Evolutionary conservation across 495 filamentous ascomycete species (phyloP), one percentile per base, ranked within the genome.

Genomic region (Collariella sp.): DNA sequence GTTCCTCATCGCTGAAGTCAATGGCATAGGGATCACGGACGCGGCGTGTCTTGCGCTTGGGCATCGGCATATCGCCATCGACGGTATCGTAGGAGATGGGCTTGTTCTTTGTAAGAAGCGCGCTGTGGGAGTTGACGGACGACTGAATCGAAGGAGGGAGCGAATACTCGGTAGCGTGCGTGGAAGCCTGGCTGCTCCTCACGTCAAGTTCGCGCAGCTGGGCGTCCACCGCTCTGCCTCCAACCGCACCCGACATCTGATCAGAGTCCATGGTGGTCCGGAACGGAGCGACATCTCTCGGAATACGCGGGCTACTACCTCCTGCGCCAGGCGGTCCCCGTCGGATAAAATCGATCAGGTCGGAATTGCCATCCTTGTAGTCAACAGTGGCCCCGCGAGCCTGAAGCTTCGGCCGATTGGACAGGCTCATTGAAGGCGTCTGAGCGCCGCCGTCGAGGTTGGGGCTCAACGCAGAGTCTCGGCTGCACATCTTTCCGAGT

Each of bases 301-400:
- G 85, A 58, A 91, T 90, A 29, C 87, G 81, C 45, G 79, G 87
- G 49, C 75, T 72, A n/a, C n/a, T n/a, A 13, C 67, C 64, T 29
- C 67, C 67, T 10, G 64, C 64, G 48, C 69, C 73, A 0, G 83
- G 81, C 7, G 91, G 84, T 1, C 91, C 87, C 67, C 87, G 83
- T 45, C 90, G 83, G 49, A 98, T 91, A 70, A 97, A 97, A 62
- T 97, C 89, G 47, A 96, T 94, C 36, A 98, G 70, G 55, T 95
- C 93, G 2, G 85, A 84, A 43, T 82, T 95, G 59, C 82, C 79
- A 43, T 83, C 82, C 39, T 76, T 78, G 24, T 72, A 72, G 22
- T 79, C 71, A 19, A 79, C 75, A 26, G 77, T 72, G n/a, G 89
- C 79, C 56, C 83, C 79, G 16, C 90, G 84, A 55, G 89, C 83